Evolutionary conservation across 228 moss, liverwort and hornwort species (phyloP).

Genomic region (Sphagnum fallax): DNA sequence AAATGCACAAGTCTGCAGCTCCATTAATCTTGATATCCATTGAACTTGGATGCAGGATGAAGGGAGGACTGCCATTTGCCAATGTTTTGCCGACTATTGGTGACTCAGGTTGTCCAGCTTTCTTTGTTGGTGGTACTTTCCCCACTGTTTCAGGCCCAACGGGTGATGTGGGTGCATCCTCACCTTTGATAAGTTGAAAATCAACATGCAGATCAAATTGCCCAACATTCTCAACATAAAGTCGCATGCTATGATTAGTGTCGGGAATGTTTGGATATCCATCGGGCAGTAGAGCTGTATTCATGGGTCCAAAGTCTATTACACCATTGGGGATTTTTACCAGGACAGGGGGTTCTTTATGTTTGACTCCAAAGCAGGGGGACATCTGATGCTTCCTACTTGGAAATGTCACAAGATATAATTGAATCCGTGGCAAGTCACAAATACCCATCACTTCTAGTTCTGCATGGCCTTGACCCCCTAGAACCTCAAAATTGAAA

Average conservation of each 20-base stretch:
- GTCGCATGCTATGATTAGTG: slow-evolving; percentile 60
- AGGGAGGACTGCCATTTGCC: slow-evolving; percentile 12
- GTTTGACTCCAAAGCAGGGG: slow-evolving; percentile 43
- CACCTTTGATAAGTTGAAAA: slow-evolving; percentile 49
- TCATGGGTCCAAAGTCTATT: slow-evolving; percentile 72
- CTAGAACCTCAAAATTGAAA: slow-evolving; percentile 70
- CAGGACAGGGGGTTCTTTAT: slow-evolving; percentile 31
- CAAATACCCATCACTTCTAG: slow-evolving; percentile 65
- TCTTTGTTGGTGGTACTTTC: not conserved
- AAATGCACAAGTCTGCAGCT: slow-evolving; percentile 34
- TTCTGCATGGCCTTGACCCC: slow-evolving; percentile 48
- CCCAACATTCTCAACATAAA: slow-evolving; percentile 62
- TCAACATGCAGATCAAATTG: slow-evolving; percentile 76
- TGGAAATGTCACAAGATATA: slow-evolving; percentile 51
- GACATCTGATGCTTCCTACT: slow-evolving; percentile 30
- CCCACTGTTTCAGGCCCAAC: slow-evolving; percentile 16
- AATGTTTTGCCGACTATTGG: too few species aligned
- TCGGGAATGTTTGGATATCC: slow-evolving; percentile 55
- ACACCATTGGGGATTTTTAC: slow-evolving; percentile 39
- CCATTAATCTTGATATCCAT: slow-evolving; percentile 60
- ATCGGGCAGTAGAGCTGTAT: slow-evolving; percentile 33
- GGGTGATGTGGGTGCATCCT: slow-evolving; percentile 1
- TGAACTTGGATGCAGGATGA: slow-evolving; percentile 31
- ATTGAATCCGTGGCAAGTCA: slow-evolving; percentile 67
- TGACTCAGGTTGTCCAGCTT: slow-evolving; percentile 2